phyloP scores from a whole-genome alignment of 192 early-diverging fungal genomes.

The Globomyces pollinis-pini region DNA sequence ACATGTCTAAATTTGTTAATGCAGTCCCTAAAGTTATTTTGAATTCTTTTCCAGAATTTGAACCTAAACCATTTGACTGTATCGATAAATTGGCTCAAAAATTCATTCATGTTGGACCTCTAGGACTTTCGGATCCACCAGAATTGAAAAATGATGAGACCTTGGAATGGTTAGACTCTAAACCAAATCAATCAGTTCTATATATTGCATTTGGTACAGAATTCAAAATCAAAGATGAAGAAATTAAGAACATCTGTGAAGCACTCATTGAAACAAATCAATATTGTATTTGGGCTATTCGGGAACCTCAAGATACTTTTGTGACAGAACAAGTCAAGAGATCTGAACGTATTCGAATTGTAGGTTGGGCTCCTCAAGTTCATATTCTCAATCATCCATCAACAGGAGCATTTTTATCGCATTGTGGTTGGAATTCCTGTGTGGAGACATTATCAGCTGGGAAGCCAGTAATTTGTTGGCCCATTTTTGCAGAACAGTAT shows the following conservation, averaged over 20 bases:
- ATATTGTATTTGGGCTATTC: background rate
- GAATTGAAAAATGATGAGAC: background rate
- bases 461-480: background rate
- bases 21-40: background rate
- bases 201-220: slow-evolving; percentile 1
- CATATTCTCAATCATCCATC: background rate
- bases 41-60: background rate
- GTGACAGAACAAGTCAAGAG: no score
- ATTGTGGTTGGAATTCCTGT: background rate
- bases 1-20: background rate
- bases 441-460: background rate
- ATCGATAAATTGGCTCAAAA: no score
- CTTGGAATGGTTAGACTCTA: background rate
- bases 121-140: background rate
- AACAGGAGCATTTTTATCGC: background rate
- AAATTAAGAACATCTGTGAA: background rate
- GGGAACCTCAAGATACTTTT: background rate
- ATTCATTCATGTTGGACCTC: background rate
- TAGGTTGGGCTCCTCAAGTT: background rate
- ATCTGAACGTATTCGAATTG: background rate
- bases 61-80: background rate
- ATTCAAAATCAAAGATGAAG: slow-evolving; percentile 1
- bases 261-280: background rate
- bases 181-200: background rate
- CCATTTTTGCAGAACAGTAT: background rate